Evolutionary conservation across 2,329 filamentous ascomycete species (phyloP), one percentile per base, ranked within the genome.

Genomic region (Thermothelomyces thermophilus): DNA sequence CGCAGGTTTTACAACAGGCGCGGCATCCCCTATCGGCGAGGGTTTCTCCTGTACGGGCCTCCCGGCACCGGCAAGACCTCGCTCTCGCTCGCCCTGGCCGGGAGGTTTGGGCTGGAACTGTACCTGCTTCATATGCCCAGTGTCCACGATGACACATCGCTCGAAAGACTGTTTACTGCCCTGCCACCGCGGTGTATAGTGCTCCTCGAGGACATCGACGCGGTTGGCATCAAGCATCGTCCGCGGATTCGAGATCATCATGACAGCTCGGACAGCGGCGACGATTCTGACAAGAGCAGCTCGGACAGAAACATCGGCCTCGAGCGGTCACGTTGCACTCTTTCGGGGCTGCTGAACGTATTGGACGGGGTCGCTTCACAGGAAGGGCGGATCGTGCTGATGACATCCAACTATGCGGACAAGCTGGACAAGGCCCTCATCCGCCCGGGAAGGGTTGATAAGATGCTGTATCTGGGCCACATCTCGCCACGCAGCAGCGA

Each of bases 51-150:
- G 0, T 79, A 88, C 58, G 85, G 85, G 0, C 84, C 85, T 2
- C 85, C 84, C 0, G 85, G 85, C 0, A 87, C 83, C 0, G 84
- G 86, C 34, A 88, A 90, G 65, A 87, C 82, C 48, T 86, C 83
- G 1, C 86, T 89, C 56, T 86, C 87, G 31, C 80, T 87, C 59
- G 85, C 84, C 1, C 68, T 89, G 7, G 86, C 86, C 1, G 83
- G 84, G 3, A 71, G 80, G 43, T 71, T 89, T 46, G 81, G 86
- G 56, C 86, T 87, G 58, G 84, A 86, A 60, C 84, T 89, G 58
- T 85, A 84, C 39, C 80, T 89, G 58, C 64, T 89, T 16, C 87
- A 87, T 58, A 73, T 89, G 16, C 84, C 82, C 56, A 62, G 56
- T 19, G 53, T 68, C 5, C 35, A 46, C 1, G 55, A 57, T 20